A percentile compares a stretch with the other conserved stretches of the same genome.
Evolutionary conservation across 2,329 filamentous ascomycete genomes (phyloP).

Genomic region (Sclerotinia spermophila): DNA sequence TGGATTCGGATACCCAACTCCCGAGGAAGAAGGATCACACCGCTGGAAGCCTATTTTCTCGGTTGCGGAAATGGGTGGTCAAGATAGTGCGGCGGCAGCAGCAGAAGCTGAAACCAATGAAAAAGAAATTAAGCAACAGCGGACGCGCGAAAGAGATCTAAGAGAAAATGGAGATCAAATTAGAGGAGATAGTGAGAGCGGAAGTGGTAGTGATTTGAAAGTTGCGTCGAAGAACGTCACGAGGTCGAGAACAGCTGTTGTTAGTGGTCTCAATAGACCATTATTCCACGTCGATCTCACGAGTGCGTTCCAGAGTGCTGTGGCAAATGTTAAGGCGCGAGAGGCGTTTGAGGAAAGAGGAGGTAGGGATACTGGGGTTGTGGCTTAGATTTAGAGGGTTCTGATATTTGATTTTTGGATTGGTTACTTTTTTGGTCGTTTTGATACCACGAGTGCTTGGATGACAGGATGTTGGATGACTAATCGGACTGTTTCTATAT

Average conservation of each 20-base stretch:
- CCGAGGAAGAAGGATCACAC: slow-evolving; percentile 42
- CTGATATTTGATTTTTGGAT: background rate
- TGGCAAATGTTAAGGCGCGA: slow-evolving; percentile 69
- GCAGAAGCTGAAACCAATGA: slow-evolving; percentile 59
- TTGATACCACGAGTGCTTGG: slow-evolving; percentile 14
- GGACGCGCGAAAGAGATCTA: slow-evolving; percentile 26
- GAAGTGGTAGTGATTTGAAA: slow-evolving; percentile 26
- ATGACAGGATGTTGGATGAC: slow-evolving; percentile 4
- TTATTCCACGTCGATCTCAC: slow-evolving; percentile 94
- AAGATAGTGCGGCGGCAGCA: slow-evolving; percentile 62
- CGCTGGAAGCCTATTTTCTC: slow-evolving; percentile 95
- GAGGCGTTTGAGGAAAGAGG: slow-evolving; percentile 38
- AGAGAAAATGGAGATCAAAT: slow-evolving; percentile 37
- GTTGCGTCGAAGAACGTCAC: slow-evolving; percentile 37
- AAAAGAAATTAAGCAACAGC: slow-evolving; percentile 39
- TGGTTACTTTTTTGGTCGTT: slow-evolving; percentile 5
- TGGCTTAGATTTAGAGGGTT: slow-evolving; percentile 19
- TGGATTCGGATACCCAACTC: slow-evolving; percentile 79
- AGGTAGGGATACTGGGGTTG: slow-evolving; percentile 29
- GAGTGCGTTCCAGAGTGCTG: slow-evolving; percentile 80
- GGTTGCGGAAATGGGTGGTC: slow-evolving; percentile 79
- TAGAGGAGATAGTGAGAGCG: slow-evolving; percentile 24
- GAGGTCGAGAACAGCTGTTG: slow-evolving; percentile 53
- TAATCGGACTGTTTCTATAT: background rate
- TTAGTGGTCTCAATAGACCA: slow-evolving; percentile 84